Percentiles rank a stretch among this genome's conserved stretches.
Evolutionary conservation across 2,329 filamentous ascomycete species (phyloP).

Genomic region (Aspergillus clavatus): DNA sequence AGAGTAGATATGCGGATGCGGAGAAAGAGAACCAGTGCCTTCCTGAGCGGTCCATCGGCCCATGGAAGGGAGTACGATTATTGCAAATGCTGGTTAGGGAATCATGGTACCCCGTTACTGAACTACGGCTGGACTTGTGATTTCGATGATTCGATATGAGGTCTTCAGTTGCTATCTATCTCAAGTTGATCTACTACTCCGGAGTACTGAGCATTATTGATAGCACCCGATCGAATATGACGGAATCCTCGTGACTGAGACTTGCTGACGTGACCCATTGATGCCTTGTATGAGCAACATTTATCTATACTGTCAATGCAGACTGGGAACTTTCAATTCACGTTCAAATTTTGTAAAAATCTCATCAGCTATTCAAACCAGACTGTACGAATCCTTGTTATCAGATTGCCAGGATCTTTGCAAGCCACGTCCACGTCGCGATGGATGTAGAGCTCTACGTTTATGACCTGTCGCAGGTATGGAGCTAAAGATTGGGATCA

Average conservation of each 20-base stretch:
- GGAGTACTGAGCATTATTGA: background rate
- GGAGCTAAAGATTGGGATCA: background rate
- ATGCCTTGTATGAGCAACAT: constrained; percentile 12
- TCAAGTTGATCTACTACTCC: background rate
- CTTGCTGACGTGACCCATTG: constrained; percentile 26
- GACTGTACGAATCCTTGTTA: too few species aligned
- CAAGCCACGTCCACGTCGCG: constrained; percentile 3
- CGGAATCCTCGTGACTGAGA: constrained; percentile 12
- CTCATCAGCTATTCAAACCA: too few species aligned
- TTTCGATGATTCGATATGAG: too few species aligned
- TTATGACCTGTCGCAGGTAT: constrained; percentile 66
- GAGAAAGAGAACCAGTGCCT: background rate
- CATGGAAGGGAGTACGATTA: too few species aligned
- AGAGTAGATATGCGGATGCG: background rate
- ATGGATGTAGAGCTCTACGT: constrained; percentile 76
- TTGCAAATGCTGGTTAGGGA: background rate
- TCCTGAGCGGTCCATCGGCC: background rate
- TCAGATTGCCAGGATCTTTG: too few species aligned
- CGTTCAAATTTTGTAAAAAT: too few species aligned
- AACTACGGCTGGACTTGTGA: too few species aligned
- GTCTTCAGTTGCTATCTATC: too few species aligned
- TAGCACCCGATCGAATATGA: constrained; percentile 9
- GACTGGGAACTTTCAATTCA: too few species aligned
- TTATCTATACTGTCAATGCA: background rate
- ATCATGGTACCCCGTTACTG: background rate